Conservation (phyloP, 192 early-diverging fungal species). For the Tieghemiomyces parasiticus region DNA sequence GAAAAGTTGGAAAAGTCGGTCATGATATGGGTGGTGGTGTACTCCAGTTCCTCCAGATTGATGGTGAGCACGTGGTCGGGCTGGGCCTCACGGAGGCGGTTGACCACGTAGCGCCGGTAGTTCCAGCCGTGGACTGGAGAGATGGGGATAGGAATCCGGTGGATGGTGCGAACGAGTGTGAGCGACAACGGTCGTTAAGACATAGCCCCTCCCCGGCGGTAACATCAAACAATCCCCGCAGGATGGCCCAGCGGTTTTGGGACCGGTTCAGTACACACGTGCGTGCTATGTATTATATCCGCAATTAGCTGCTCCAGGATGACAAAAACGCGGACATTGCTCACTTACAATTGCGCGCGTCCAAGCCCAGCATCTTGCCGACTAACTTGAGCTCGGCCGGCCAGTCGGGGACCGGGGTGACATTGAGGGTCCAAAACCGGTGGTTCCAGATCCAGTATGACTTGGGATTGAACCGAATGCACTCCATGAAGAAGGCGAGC, state of each 20-base stretch:
- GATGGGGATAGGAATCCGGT: too few species aligned
- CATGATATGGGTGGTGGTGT: conserved; percentile 76
- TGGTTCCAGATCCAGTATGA: conserved; percentile 99
- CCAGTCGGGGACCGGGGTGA: conserved; percentile 66
- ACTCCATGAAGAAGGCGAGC: conserved; percentile 57
- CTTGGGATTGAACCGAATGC: conserved; percentile 69
- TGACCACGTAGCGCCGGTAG: conserved; percentile 81
- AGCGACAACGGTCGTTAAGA: too few species aligned
- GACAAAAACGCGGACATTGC: too few species aligned
- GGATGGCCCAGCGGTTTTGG: too few species aligned
- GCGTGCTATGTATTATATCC: too few species aligned
- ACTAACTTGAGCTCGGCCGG: conserved; percentile 60
- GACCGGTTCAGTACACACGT: too few species aligned
- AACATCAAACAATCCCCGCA: too few species aligned
- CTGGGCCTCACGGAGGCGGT: conserved; percentile 17
- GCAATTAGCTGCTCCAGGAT: too few species aligned
- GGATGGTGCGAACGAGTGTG: too few species aligned
- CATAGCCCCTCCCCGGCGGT: too few species aligned
- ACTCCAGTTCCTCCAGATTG: conserved; percentile 62
- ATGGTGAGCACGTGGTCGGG: conserved; percentile 17
- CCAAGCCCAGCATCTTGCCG: conserved; percentile 62
- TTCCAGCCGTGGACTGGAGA: conserved; percentile 86
- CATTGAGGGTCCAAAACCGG: conserved; percentile 77
- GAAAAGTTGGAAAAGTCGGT: conserved; percentile 93
- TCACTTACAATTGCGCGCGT: conserved; percentile 86